Percentiles rank a stretch among this genome's conserved stretches.
phyloP scores from a whole-genome alignment of 768 basidiomycete species.

The Erythrobasidium yunnanense region DNA sequence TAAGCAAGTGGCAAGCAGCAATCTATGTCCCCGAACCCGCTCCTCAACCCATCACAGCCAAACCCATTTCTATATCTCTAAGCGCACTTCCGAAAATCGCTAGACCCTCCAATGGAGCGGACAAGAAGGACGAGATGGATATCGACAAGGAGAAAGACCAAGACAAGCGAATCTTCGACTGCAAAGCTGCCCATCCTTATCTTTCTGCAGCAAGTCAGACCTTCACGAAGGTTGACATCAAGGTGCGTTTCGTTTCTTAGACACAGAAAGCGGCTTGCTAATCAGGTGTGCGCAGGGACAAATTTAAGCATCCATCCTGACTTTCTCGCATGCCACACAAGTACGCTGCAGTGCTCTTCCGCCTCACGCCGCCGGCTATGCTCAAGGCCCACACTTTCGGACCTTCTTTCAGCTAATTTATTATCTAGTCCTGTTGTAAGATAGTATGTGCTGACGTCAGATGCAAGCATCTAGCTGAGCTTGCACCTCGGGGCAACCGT shows the following conservation, averaged over 20 bases:
- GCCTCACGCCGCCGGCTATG: no score
- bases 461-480: no score
- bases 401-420: no score
- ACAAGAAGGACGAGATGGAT: neutral
- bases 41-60: neutral
- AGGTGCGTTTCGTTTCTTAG: conserved; percentile 44
- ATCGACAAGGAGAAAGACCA: neutral
- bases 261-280: neutral
- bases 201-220: conserved; percentile 59
- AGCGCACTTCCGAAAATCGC: neutral
- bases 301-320: neutral
- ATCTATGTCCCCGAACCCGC: conserved; percentile 43
- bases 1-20: conserved; percentile 58
- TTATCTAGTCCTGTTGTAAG: no score
- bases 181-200: conserved; percentile 39
- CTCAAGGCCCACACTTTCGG: no score
- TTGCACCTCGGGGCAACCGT: no score
- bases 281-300: neutral
- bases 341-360: no score
- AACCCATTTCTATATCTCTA: conserved; percentile 21
- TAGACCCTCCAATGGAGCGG: neutral
- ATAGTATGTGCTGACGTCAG: no score
- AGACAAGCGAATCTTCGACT: conserved; percentile 40
- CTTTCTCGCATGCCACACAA: neutral
- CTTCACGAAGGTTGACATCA: conserved; percentile 77